These are phyloP conservation scores for Penicillium sp. DNA, from an alignment of 2,329 filamentous ascomycete genomes.

Conservation along the genomic window DNA sequence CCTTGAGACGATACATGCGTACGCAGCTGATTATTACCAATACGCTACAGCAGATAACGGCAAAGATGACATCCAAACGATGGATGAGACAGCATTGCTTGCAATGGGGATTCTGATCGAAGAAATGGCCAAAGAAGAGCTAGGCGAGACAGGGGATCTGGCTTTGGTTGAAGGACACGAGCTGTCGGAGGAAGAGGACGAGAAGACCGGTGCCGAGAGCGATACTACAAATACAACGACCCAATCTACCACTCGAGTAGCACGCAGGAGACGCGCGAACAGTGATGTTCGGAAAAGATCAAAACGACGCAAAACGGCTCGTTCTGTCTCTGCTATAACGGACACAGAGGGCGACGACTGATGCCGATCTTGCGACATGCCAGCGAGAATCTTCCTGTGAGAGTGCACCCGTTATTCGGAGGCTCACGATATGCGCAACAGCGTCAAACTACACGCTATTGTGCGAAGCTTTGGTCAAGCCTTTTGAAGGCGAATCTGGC, in stretches of 20 bases:
- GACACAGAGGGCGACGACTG: slow-evolving; percentile 23
- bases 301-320: slow-evolving; percentile 29
- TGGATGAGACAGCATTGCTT: slow-evolving; percentile 62
- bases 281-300: slow-evolving; percentile 18
- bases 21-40: slow-evolving; percentile 55
- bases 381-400: neutral
- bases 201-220: slow-evolving; percentile 3
- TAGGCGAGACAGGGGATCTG: slow-evolving; percentile 58
- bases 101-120: slow-evolving; percentile 60
- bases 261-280: slow-evolving; percentile 6
- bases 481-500: neutral
- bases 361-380: neutral
- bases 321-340: slow-evolving; percentile 16
- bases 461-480: neutral
- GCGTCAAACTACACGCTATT: neutral
- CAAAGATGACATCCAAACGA: slow-evolving; percentile 47
- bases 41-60: slow-evolving; percentile 33
- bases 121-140: slow-evolving; percentile 50
- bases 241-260: slow-evolving; percentile 2
- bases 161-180: slow-evolving; percentile 52
- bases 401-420: neutral
- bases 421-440: neutral
- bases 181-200: slow-evolving; percentile 22
- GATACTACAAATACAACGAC: slow-evolving; percentile 4
- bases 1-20: slow-evolving; percentile 55